Conservation (phyloP, 352 stramenopile species). For the Thalassiosira mediterranea region DNA sequence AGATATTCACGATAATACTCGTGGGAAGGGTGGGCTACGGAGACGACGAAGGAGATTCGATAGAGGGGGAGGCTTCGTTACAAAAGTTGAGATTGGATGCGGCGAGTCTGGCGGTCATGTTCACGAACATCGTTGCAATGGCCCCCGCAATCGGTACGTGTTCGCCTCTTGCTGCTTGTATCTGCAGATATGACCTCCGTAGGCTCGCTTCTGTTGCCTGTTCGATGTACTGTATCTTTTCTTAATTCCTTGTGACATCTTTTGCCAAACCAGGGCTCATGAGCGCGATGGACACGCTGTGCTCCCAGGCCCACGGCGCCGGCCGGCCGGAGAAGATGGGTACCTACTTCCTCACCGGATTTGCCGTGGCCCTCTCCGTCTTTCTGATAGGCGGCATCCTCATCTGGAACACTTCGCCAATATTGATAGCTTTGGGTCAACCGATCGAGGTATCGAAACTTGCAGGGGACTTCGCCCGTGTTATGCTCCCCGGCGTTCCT, state of each 20-base stretch:
- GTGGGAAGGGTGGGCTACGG: conserved; percentile 31
- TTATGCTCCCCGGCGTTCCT: conserved; percentile 86
- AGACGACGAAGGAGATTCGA: conserved; percentile 14
- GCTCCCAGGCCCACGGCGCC: conserved; percentile 85
- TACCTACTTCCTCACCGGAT: conserved; percentile 87
- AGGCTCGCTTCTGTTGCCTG: no score
- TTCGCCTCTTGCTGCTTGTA: neutral
- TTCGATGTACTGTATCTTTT: no score
- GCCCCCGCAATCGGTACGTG: conserved; percentile 82
- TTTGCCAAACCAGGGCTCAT: no score
- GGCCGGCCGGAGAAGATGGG: conserved; percentile 88
- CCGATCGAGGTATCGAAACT: conserved; percentile 80
- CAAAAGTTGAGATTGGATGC: conserved; percentile 74
- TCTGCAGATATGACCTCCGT: conserved; percentile 59
- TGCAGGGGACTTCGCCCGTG: conserved; percentile 83
- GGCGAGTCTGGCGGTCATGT: conserved; percentile 84
- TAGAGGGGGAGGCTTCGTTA: neutral
- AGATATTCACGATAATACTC: conserved; percentile 41
- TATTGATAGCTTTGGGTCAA: conserved; percentile 86
- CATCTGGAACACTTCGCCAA: conserved; percentile 86
- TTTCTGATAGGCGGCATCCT: conserved; percentile 81
- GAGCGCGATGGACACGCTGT: conserved; percentile 90
- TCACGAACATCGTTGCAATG: conserved; percentile 87
- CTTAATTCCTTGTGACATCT: no score
- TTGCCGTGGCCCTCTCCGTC: conserved; percentile 82